Conservation (phyloP, 1,139 yeast species). For the Protomyces gravidus region DNA sequence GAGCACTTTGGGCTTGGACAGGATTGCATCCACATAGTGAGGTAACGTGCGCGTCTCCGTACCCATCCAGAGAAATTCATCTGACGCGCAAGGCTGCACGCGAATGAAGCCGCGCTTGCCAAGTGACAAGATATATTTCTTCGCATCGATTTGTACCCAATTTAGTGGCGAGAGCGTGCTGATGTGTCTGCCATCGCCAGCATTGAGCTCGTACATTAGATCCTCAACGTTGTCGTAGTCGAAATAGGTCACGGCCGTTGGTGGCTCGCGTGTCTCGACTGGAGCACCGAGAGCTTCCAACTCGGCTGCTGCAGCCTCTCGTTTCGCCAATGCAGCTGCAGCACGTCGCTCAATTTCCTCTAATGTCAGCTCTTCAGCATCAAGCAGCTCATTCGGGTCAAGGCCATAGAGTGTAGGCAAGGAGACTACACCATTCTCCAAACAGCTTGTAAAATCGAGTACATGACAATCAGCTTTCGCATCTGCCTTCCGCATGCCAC, state of each 20-base stretch:
- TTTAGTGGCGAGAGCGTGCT: constrained; percentile 11
- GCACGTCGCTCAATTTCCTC: constrained; percentile 24
- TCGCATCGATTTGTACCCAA: constrained; percentile 21
- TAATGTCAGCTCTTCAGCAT: constrained; percentile 14
- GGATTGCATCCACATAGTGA: constrained; percentile 8
- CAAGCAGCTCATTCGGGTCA: constrained; percentile 39
- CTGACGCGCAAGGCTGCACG: neutral
- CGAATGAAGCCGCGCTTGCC: constrained; percentile 17
- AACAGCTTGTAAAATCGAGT: constrained; percentile 68
- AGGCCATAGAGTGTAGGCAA: constrained; percentile 58
- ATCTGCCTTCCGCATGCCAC: constrained; percentile 67
- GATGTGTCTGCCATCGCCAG: constrained; percentile 7
- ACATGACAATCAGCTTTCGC: constrained; percentile 67
- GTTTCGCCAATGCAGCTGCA: constrained; percentile 3
- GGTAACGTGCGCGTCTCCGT: constrained; percentile 16
- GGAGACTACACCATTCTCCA: constrained; percentile 56
- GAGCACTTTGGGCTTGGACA: constrained; percentile 26
- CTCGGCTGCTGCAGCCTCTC: constrained; percentile 8
- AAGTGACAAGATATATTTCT: constrained; percentile 17
- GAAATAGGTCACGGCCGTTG: constrained; percentile 15
- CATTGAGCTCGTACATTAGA: constrained; percentile 21
- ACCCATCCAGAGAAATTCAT: constrained; percentile 6
- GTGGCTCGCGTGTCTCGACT: constrained; percentile 1
- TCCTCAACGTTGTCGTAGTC: constrained; percentile 29
- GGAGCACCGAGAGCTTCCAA: constrained; percentile 9